Conservation (phyloP, 352 stramenopile species). For the Phytophthora europaea region DNA sequence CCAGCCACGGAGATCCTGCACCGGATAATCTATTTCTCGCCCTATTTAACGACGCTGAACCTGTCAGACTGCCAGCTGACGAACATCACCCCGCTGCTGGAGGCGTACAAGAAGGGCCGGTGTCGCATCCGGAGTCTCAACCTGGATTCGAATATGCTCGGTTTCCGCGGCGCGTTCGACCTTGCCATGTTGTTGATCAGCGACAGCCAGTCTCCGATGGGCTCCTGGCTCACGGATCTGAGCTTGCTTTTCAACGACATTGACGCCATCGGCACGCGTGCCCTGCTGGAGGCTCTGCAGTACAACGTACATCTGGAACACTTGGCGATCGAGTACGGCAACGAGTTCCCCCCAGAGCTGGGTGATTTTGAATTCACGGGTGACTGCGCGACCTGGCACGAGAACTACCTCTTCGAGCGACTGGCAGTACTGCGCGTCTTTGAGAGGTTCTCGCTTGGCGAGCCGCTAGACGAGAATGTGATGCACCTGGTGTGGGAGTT, state of each 20-base stretch:
- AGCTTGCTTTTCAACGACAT: conserved; percentile 70
- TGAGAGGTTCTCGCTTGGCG: conserved; percentile 50
- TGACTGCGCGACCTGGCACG: conserved; percentile 53
- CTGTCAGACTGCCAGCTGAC: conserved; percentile 58
- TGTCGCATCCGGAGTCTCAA: conserved; percentile 59
- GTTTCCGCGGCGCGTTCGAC: conserved; percentile 65
- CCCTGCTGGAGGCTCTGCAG: conserved; percentile 57
- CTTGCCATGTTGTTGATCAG: conserved; percentile 70
- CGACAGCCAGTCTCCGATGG: conserved; percentile 50
- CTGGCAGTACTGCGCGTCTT: conserved; percentile 60
- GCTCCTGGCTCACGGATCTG: conserved; percentile 52
- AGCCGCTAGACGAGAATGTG: conserved; percentile 53
- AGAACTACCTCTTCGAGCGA: conserved; percentile 59
- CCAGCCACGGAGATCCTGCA: conserved; percentile 58
- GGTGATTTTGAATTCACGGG: conserved; percentile 61
- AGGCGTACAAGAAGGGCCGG: conserved; percentile 61
- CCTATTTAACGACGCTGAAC: conserved; percentile 63
- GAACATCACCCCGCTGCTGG: conserved; percentile 59
- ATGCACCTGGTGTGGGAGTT: conserved; percentile 67
- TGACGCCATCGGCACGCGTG: conserved; percentile 60
- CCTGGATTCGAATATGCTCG: conserved; percentile 65
- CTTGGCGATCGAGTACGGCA: conserved; percentile 64
- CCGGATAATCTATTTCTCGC: conserved; percentile 66
- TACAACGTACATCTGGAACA: conserved; percentile 65
- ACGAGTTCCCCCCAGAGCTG: conserved; percentile 62